Conservation (phyloP, 352 stramenopile genomes). For the Phytophthora capsici region DNA sequence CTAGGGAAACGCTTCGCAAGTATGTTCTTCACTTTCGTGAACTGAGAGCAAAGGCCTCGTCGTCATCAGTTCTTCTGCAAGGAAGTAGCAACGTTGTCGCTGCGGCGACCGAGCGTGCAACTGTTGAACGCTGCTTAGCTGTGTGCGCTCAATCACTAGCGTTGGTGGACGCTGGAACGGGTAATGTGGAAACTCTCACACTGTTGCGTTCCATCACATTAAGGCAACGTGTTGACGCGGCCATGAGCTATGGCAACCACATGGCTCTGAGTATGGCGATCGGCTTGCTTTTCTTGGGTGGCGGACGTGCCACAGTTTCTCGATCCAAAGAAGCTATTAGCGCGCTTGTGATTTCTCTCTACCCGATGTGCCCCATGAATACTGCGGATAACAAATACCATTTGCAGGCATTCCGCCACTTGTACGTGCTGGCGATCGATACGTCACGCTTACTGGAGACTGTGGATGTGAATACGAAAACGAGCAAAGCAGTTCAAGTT, state of each 20-base stretch:
- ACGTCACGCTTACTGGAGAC: slow-evolving; percentile 73
- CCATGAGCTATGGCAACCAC: slow-evolving; percentile 96
- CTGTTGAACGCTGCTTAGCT: slow-evolving; percentile 94
- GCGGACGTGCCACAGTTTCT: slow-evolving; percentile 94
- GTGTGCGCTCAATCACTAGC: slow-evolving; percentile 92
- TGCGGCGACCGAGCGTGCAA: slow-evolving; percentile 77
- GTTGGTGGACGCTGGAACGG: slow-evolving; percentile 96
- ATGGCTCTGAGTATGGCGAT: slow-evolving; percentile 95
- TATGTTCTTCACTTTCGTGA: slow-evolving; percentile 83
- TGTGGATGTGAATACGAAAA: slow-evolving; percentile 70
- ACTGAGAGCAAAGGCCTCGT: slow-evolving; percentile 56
- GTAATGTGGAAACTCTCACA: slow-evolving; percentile 93
- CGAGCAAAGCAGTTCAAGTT: slow-evolving; percentile 54
- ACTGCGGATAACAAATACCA: slow-evolving; percentile 95
- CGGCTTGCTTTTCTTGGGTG: slow-evolving; percentile 96
- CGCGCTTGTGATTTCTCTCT: slow-evolving; percentile 94
- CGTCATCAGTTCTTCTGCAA: slow-evolving; percentile 35
- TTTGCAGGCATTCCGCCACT: slow-evolving; percentile 89
- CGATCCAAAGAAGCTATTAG: slow-evolving; percentile 91
- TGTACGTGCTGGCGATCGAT: slow-evolving; percentile 91
- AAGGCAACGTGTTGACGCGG: slow-evolving; percentile 74
- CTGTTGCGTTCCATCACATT: slow-evolving; percentile 91
- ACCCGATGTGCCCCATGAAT: slow-evolving; percentile 92
- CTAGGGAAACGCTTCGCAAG: slow-evolving; percentile 64
- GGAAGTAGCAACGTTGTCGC: slow-evolving; percentile 57